Evolutionary conservation across 805 yeast species (phyloP).

Genomic region (Debaryomyces prosopidis): DNA sequence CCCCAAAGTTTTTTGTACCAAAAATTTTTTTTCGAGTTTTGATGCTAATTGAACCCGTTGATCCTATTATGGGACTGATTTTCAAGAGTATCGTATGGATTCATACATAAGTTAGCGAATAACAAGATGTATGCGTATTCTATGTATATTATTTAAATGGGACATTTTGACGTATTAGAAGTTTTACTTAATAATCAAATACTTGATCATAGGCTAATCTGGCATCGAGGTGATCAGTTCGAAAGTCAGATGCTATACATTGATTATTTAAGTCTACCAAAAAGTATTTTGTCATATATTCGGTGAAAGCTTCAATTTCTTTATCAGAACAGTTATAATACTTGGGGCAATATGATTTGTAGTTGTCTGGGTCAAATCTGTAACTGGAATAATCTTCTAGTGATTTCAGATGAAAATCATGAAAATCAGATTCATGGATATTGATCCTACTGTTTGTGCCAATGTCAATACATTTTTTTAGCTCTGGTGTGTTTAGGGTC

Average conservation of each 20-base stretch:
- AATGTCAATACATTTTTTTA: conserved; percentile 2
- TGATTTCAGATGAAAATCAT: conserved; percentile 12
- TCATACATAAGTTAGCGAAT: too few relatives aligned
- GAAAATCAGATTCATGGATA: conserved; percentile 14
- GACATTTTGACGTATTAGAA: background rate
- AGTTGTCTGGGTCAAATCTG: background rate
- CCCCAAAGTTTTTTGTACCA: too few relatives aligned
- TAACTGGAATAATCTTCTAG: conserved; percentile 3
- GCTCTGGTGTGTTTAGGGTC: background rate
- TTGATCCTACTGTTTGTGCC: background rate
- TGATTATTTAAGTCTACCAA: background rate
- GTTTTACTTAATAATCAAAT: background rate
- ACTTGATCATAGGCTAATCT: background rate
- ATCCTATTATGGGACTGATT: background rate
- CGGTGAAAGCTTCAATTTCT: conserved; percentile 1
- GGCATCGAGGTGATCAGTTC: background rate
- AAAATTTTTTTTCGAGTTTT: too few relatives aligned
- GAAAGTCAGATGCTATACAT: background rate
- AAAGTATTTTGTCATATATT: conserved; percentile 1
- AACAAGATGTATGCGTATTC: too few relatives aligned
- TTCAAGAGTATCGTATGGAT: too few relatives aligned
- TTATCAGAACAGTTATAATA: background rate
- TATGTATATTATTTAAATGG: background rate
- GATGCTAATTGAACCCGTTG: background rate
- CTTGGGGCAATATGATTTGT: conserved; percentile 1